Conservation (phyloP, 345 rosid genomes). For the Gossypium ekmanianum region DNA sequence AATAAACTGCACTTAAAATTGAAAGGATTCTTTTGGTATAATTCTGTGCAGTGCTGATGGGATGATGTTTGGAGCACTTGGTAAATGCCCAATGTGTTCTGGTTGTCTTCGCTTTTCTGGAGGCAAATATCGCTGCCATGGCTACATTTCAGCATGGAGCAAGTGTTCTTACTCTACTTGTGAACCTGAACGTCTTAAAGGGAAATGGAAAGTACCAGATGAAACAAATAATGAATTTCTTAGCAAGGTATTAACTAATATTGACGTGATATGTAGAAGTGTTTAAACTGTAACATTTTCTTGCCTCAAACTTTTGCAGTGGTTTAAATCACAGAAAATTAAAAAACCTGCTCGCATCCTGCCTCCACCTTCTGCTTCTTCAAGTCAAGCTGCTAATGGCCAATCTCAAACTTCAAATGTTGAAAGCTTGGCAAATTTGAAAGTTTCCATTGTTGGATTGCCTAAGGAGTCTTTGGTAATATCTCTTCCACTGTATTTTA, state of each 20-base stretch:
- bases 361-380: conserved; percentile 41
- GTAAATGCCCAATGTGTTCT: conserved; percentile 65
- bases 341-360: conserved; percentile 62
- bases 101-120: conserved; percentile 71
- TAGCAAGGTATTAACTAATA: conserved; percentile 41
- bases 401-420: conserved; percentile 43
- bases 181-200: conserved; percentile 67
- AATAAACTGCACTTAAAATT: neutral
- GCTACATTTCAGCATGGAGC: conserved; percentile 85
- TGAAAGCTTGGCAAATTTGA: conserved; percentile 70
- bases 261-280: conserved; percentile 7
- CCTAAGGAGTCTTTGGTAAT: conserved; percentile 58
- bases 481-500: conserved; percentile 1
- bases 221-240: conserved; percentile 64
- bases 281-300: conserved; percentile 15
- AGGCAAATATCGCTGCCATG: conserved; percentile 68
- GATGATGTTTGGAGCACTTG: conserved; percentile 91
- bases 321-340: conserved; percentile 78
- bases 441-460: conserved; percentile 62
- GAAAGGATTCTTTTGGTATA: conserved; percentile 9
- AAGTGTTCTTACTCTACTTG: conserved; percentile 72
- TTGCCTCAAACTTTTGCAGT: conserved; percentile 45
- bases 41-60: conserved; percentile 74
- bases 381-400: conserved; percentile 40
- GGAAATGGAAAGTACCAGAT: conserved; percentile 86